Conservation (phyloP, 345 rosid species). For the Rhodamnia argentea region DNA sequence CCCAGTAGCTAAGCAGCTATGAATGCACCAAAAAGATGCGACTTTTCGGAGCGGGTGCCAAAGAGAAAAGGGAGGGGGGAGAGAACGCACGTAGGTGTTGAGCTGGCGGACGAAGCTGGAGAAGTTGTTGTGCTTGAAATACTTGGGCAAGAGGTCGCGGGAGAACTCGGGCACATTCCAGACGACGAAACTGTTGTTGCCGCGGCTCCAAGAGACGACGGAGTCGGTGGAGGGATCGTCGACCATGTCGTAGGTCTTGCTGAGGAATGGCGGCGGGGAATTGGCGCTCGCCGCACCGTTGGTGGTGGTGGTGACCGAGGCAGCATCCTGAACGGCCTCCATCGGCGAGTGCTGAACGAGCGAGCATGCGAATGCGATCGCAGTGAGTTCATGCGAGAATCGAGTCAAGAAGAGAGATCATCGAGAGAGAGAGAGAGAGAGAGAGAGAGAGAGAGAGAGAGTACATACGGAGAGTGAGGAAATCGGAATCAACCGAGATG, state of each 20-base stretch:
- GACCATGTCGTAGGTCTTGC: constrained; percentile 7
- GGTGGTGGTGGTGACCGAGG: neutral
- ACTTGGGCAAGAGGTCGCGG: constrained; percentile 1
- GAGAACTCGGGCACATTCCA: constrained; percentile 6
- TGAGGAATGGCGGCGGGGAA: constrained; percentile 1
- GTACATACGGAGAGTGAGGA: neutral
- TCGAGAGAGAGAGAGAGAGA: neutral
- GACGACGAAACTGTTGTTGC: constrained; percentile 3
- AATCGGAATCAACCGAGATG: neutral
- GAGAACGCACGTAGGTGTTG: constrained; percentile 2
- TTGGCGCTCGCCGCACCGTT: neutral
- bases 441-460: neutral
- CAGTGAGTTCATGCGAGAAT: neutral
- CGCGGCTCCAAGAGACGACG: constrained; percentile 1
- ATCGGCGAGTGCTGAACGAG: neutral
- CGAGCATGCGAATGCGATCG: neutral
- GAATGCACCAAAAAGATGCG: neutral
- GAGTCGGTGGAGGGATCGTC: constrained; percentile 1
- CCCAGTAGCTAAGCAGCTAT: neutral
- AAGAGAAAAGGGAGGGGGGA: neutral
- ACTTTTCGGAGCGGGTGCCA: too few species aligned
- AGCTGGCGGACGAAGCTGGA: constrained; percentile 11
- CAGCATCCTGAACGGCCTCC: neutral
- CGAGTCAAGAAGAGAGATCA: neutral
- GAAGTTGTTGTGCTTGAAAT: constrained; percentile 7